Percentiles rank a stretch among this genome's conserved stretches.
Evolutionary conservation across 306 rosid genomes (phyloP).

Genomic region (Quercus parvula): DNA sequence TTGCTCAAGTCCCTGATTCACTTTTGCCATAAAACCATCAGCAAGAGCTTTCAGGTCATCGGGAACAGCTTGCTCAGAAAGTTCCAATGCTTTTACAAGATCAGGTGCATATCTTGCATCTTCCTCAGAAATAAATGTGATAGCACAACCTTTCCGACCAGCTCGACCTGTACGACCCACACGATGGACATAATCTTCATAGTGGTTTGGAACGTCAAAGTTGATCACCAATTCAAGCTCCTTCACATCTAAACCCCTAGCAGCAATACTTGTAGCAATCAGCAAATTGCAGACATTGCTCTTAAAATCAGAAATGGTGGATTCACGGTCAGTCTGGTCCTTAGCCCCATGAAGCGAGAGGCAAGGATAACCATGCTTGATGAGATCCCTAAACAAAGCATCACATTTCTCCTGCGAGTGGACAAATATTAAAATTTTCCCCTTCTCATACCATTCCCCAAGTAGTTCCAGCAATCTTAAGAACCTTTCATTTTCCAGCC

Average conservation of each 20-base stretch:
- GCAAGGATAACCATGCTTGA: conserved; percentile 82
- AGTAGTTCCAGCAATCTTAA: conserved; percentile 77
- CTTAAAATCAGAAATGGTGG: conserved; percentile 86
- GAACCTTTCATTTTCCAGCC: conserved; percentile 79
- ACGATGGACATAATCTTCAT: conserved; percentile 95
- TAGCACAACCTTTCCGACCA: conserved; percentile 90
- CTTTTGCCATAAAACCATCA: conserved; percentile 69
- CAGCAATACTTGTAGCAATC: conserved; percentile 88
- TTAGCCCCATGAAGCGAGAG: conserved; percentile 88
- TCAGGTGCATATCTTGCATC: conserved; percentile 91
- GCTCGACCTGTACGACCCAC: conserved; percentile 98
- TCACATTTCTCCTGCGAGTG: conserved; percentile 94
- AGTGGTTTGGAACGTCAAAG: conserved; percentile 91
- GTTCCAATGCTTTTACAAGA: conserved; percentile 82
- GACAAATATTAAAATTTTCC: conserved; percentile 87
- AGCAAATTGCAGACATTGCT: conserved; percentile 83
- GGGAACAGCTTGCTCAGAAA: conserved; percentile 92
- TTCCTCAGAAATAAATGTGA: conserved; percentile 84
- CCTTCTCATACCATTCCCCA: conserved; percentile 94
- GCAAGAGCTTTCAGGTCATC: conserved; percentile 82
- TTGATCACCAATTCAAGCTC: conserved; percentile 92
- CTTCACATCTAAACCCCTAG: conserved; percentile 92
- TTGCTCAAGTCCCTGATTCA: conserved; percentile 84
- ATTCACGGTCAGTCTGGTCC: conserved; percentile 93
- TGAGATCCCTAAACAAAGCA: conserved; percentile 70